Evolutionary conservation across 2,329 filamentous ascomycete genomes (phyloP).

Genomic region (Diaporthe velutina): DNA sequence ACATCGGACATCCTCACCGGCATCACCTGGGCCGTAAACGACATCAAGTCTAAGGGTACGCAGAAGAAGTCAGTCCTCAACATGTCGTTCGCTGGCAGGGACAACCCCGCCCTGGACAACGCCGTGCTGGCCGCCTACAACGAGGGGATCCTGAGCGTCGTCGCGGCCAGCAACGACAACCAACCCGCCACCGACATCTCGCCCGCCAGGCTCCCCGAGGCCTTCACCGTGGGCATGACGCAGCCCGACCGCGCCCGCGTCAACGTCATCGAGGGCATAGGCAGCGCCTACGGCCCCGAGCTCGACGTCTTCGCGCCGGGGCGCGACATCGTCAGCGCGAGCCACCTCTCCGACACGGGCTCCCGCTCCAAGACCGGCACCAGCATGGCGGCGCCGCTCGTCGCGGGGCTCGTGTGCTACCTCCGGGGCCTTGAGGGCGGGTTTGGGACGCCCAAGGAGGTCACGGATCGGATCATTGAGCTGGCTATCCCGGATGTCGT

Average conservation of each 20-base stretch:
- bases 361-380: slow-evolving; percentile 66
- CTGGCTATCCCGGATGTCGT: background rate
- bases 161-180: slow-evolving; percentile 55
- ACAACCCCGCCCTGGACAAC: background rate
- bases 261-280: slow-evolving; percentile 54
- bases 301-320: slow-evolving; percentile 61
- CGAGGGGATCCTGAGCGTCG: slow-evolving; percentile 53
- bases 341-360: slow-evolving; percentile 53
- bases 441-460: slow-evolving; percentile 7
- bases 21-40: slow-evolving; percentile 42
- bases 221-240: slow-evolving; percentile 62
- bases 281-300: slow-evolving; percentile 63
- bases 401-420: slow-evolving; percentile 72
- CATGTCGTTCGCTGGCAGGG: background rate
- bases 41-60: slow-evolving; percentile 39
- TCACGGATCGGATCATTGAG: slow-evolving; percentile 1
- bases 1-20: slow-evolving; percentile 41
- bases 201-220: slow-evolving; percentile 61
- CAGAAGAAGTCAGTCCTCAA: background rate
- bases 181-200: slow-evolving; percentile 51
- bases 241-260: slow-evolving; percentile 52
- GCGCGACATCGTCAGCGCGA: slow-evolving; percentile 55
- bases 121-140: slow-evolving; percentile 45
- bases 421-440: slow-evolving; percentile 57
- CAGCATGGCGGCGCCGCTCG: slow-evolving; percentile 72